Evolutionary conservation across 2,329 filamentous ascomycete genomes (phyloP), one percentile per base, ranked within the genome.

Genomic region (Metarhizium brunneum): DNA sequence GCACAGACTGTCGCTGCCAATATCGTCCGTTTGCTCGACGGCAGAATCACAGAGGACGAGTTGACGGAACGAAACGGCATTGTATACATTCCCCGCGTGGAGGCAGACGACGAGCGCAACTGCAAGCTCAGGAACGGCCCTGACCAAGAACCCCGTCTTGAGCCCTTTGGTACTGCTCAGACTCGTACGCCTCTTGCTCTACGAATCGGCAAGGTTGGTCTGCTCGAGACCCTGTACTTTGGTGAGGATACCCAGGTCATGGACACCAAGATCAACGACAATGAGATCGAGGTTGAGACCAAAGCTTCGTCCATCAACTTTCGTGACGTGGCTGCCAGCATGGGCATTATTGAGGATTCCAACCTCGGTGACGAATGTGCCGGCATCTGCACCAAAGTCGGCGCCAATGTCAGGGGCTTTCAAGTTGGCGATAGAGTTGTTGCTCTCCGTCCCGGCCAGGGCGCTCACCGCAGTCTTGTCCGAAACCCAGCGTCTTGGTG

Each of bases 251-350:
- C 60, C 8, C 50, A 59, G 6, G 52, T 56, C 35, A 32, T 52
- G 18, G 52, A 60, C 18, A 54, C 58, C 13, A 38, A 50, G 2
- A 58, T 68, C 3, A 35, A 45, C 10, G 53, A 54, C 6, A 57
- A 63, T 30, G 60, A 66, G 8, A 55, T 73, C 16, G 67, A 72
- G 55, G 61, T 73, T 8, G 57, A 68, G 29, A 52, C 63, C 2
- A 61, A 62, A 52, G 67, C 69, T 1, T 60, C 60, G 3, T 67
- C 68, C 18, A 49, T 73, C 25, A 73, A 71, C 55, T 71, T 71
- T 56, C 56, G 59, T 8, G 73, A 75, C 57, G 60, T 72, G n/a
- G 61, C 71, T 14, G 62, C 65, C 11, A 63, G 68, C 8, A 59
- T 62, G 56, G 62, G 63, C 11, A 57, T 60, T 35, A 55, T 65